These are phyloP conservation scores for Multifurca ochricompacta DNA, from an alignment of 768 basidiomycete species.

Conservation along the genomic window DNA sequence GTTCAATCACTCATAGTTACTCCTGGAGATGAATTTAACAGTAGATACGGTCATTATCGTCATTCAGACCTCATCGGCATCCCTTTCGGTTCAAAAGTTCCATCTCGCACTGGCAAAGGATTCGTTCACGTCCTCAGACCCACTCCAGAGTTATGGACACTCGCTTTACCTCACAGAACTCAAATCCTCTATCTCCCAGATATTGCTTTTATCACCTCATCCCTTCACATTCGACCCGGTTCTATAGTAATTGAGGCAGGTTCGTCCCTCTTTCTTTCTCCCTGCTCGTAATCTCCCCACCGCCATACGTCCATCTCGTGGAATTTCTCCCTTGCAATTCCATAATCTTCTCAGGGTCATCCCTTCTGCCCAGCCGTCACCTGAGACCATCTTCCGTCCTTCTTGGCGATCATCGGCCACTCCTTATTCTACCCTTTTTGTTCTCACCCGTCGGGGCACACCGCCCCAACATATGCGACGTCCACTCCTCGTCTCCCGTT, in stretches of 20 bases:
- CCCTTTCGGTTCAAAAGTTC: conserved; percentile 87
- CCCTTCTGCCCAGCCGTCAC: too few species aligned
- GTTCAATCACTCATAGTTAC: conserved; percentile 70
- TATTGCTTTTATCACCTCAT: conserved; percentile 86
- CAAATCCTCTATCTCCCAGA: conserved; percentile 97
- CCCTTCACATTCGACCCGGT: conserved; percentile 74
- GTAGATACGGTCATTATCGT: conserved; percentile 79
- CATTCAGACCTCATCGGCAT: conserved; percentile 83
- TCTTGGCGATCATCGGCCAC: not conserved
- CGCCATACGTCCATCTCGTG: too few species aligned
- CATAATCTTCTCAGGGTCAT: too few species aligned
- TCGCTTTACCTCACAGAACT: conserved; percentile 92
- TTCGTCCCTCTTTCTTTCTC: conserved; percentile 22
- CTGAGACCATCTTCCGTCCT: not conserved
- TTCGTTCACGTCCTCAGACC: conserved; percentile 90
- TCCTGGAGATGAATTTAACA: conserved; percentile 77
- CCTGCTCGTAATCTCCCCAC: too few species aligned
- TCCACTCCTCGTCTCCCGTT: not conserved
- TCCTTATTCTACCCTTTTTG: too few species aligned
- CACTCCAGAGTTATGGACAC: conserved; percentile 96
- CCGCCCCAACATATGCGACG: too few species aligned
- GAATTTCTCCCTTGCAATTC: too few species aligned
- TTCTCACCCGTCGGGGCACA: too few species aligned
- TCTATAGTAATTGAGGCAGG: conserved; percentile 90
- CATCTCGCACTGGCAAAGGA: conserved; percentile 67